phyloP scores from a whole-genome alignment of 441 rosid genomes.

The California macrophylla region DNA sequence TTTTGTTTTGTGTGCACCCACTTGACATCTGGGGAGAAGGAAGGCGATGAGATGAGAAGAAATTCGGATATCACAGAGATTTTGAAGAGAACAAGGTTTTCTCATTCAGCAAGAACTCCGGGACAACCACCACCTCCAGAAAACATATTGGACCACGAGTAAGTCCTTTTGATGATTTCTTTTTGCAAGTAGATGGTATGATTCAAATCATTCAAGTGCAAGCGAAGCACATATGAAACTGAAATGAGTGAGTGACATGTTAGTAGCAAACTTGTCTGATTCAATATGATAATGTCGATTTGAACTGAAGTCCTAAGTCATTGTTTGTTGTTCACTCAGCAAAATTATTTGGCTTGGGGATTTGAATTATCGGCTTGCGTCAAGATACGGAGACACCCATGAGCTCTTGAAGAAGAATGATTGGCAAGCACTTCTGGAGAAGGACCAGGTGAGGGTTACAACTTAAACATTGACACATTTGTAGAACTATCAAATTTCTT shows the following conservation, averaged over 20 bases:
- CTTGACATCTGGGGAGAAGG: slow-evolving; percentile 85
- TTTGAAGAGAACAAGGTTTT: slow-evolving; percentile 64
- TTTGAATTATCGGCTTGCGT: slow-evolving; percentile 73
- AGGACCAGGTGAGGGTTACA: slow-evolving; percentile 52
- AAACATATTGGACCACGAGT: slow-evolving; percentile 75
- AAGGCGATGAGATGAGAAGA: slow-evolving; percentile 71
- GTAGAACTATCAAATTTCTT: no score
- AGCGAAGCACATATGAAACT: no score
- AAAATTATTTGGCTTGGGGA: slow-evolving; percentile 93
- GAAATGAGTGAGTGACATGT: no score
- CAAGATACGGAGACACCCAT: slow-evolving; percentile 30
- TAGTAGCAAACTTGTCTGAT: not conserved
- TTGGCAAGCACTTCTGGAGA: slow-evolving; percentile 72
- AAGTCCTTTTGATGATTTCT: slow-evolving; percentile 19
- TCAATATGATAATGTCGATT: not conserved
- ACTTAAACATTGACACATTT: not conserved
- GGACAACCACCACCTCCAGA: slow-evolving; percentile 5
- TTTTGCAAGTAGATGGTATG: no score
- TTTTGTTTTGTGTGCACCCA: slow-evolving; percentile 89
- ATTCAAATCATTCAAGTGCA: no score
- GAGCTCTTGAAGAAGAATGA: slow-evolving; percentile 50
- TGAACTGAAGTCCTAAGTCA: not conserved
- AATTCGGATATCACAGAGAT: slow-evolving; percentile 73
- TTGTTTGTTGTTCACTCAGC: slow-evolving; percentile 29
- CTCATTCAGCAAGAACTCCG: slow-evolving; percentile 30